Evolutionary conservation across 2,329 filamentous ascomycete genomes (phyloP).

Genomic region (Onygena corvina): DNA sequence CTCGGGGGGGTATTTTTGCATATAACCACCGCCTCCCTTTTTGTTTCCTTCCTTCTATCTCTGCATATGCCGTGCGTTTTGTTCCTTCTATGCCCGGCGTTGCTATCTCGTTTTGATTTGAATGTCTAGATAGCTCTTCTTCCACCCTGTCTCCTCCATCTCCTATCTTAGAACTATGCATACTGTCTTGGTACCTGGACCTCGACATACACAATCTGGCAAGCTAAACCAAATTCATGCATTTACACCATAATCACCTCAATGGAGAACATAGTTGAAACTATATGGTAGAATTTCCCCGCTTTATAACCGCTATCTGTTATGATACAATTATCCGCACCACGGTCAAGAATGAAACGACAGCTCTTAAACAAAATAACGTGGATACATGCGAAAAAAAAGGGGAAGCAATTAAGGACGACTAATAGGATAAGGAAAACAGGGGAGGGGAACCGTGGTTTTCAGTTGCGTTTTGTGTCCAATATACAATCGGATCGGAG

Average conservation of each 20-base stretch:
- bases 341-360: conserved; percentile 1
- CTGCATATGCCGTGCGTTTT: not conserved
- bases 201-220: not conserved
- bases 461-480: conserved; percentile 1
- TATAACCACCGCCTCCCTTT: not conserved
- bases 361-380: conserved; percentile 6
- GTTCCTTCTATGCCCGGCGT: not conserved
- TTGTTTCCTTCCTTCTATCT: not conserved
- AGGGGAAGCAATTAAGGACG: not conserved
- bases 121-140: conserved; percentile 2
- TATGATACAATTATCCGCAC: conserved; percentile 9
- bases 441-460: not conserved
- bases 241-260: not conserved
- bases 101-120: conserved; percentile 4
- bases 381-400: conserved; percentile 5
- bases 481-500: not conserved
- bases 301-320: conserved; percentile 8
- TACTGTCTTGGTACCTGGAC: not conserved
- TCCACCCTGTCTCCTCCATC: conserved; percentile 1
- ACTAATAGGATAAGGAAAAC: conserved; percentile 1
- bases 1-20: conserved; percentile 3
- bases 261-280: not conserved
- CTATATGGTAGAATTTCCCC: conserved; percentile 1
- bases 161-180: conserved; percentile 5
- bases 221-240: not conserved